Conservation (phyloP, 2,329 filamentous ascomycete genomes). For the Apiospora marii region DNA sequence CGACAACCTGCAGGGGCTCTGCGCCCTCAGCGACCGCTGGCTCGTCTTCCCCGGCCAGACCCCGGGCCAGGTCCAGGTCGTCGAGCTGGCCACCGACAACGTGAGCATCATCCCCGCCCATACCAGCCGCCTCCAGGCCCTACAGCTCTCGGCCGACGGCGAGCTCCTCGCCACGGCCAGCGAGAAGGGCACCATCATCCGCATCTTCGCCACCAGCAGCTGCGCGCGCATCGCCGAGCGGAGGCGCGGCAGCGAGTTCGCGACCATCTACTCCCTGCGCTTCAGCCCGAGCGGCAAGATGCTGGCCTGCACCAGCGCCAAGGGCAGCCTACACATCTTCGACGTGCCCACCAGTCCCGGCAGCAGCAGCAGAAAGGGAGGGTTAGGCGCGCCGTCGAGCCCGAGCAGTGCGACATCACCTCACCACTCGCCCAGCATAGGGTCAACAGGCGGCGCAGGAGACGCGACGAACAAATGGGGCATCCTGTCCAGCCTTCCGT, state of each 20-base stretch:
- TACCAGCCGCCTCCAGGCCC: constrained; percentile 76
- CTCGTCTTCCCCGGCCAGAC: constrained; percentile 90
- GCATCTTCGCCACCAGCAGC: constrained; percentile 82
- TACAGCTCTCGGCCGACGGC: constrained; percentile 82
- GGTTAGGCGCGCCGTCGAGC: background rate
- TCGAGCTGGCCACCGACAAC: constrained; percentile 78
- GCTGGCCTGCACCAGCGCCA: constrained; percentile 94
- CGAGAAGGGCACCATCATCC: constrained; percentile 87
- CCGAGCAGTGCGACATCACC: constrained; percentile 27
- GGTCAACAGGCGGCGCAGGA: constrained; percentile 33
- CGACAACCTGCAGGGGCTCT: constrained; percentile 83
- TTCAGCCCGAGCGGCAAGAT: constrained; percentile 84
- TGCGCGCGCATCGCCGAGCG: constrained; percentile 85
- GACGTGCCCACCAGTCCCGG: constrained; percentile 71
- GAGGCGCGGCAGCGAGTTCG: constrained; percentile 86
- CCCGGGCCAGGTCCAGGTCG: constrained; percentile 86
- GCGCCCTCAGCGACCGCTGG: constrained; percentile 75
- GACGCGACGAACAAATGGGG: constrained; percentile 81
- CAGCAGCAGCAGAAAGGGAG: constrained; percentile 29
- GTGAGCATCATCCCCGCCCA: constrained; percentile 96
- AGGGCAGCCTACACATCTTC: constrained; percentile 94
- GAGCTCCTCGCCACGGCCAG: constrained; percentile 88
- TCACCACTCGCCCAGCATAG: constrained; percentile 29
- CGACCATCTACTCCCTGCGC: constrained; percentile 84
- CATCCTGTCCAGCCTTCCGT: constrained; percentile 80